phyloP scores from a whole-genome alignment of 2,329 filamentous ascomycete species.

The Arthrobotrys musiformis region DNA sequence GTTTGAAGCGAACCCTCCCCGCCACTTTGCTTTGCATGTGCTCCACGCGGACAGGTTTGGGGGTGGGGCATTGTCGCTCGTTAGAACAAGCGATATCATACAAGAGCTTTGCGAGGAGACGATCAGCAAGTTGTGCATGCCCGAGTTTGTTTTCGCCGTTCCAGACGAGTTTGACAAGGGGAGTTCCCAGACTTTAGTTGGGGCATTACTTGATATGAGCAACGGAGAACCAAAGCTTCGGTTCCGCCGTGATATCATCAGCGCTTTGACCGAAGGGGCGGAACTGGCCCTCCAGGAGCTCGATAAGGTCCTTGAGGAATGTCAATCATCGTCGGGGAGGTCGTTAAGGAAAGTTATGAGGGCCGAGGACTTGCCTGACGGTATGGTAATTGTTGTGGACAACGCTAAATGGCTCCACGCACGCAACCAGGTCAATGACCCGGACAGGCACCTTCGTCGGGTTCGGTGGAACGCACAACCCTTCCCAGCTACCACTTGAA shows the following conservation, averaged over 20 bases:
- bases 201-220: constrained; percentile 57
- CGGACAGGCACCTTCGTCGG: constrained; percentile 61
- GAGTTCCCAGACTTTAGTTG: constrained; percentile 56
- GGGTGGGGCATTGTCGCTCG: constrained; percentile 58
- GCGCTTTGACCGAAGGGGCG: constrained; percentile 59
- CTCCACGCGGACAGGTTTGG: constrained; percentile 58
- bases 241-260: constrained; percentile 61
- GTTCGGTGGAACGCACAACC: constrained; percentile 61
- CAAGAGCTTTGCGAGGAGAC: constrained; percentile 48
- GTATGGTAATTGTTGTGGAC: constrained; percentile 62
- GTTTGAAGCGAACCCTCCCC: constrained; percentile 58
- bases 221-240: constrained; percentile 57
- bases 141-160: constrained; percentile 58
- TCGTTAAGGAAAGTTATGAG: constrained; percentile 58
- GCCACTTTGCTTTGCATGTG: constrained; percentile 60
- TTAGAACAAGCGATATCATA: constrained; percentile 56
- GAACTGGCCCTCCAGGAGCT: constrained; percentile 60
- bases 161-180: constrained; percentile 61
- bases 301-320: constrained; percentile 57
- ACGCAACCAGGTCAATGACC: constrained; percentile 61
- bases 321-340: constrained; percentile 37
- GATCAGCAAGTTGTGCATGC: constrained; percentile 50
- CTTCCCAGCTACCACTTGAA: constrained; percentile 11
- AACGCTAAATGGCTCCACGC: constrained; percentile 63
- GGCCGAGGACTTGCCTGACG: constrained; percentile 58